phyloP scores from a whole-genome alignment of 148 eudicot genomes.

The Chenopodium berlandieri region DNA sequence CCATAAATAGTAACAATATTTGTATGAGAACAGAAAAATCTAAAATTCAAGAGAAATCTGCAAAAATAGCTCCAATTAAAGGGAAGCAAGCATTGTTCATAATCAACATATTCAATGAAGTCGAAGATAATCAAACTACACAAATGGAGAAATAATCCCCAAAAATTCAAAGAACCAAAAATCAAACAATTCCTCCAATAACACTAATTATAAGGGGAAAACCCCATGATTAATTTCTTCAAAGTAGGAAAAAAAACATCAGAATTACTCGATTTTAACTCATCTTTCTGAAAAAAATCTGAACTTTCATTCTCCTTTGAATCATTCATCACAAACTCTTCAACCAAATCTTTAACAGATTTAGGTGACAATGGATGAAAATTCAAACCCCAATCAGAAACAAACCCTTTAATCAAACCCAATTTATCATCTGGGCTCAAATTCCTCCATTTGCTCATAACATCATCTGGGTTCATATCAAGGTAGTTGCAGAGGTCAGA shows the following conservation, averaged over 20 bases:
- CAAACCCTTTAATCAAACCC: conserved; percentile 60
- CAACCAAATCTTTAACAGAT: conserved; percentile 61
- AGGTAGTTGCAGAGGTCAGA: conserved; percentile 48
- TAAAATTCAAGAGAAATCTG: not conserved
- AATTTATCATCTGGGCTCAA: conserved; percentile 58
- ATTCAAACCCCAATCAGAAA: conserved; percentile 62
- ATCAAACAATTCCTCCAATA: not conserved
- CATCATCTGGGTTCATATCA: conserved; percentile 39
- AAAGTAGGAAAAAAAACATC: conserved; percentile 33
- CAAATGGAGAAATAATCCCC: not conserved
- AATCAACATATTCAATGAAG: not conserved
- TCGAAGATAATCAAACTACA: not conserved
- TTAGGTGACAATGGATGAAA: conserved; percentile 74
- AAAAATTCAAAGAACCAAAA: not conserved
- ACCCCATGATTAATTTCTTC: conserved; percentile 46
- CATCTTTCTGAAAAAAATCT: not conserved
- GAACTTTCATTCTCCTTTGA: not conserved
- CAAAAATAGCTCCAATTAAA: not conserved
- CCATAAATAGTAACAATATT: no score
- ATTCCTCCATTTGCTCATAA: conserved; percentile 48
- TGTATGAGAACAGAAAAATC: not conserved
- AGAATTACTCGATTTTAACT: not conserved
- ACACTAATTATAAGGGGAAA: conserved; percentile 1
- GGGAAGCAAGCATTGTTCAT: not conserved
- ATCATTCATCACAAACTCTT: conserved; percentile 44